Conservation (phyloP, 176 grass and related monocot species). For the Zoysia japonica region DNA sequence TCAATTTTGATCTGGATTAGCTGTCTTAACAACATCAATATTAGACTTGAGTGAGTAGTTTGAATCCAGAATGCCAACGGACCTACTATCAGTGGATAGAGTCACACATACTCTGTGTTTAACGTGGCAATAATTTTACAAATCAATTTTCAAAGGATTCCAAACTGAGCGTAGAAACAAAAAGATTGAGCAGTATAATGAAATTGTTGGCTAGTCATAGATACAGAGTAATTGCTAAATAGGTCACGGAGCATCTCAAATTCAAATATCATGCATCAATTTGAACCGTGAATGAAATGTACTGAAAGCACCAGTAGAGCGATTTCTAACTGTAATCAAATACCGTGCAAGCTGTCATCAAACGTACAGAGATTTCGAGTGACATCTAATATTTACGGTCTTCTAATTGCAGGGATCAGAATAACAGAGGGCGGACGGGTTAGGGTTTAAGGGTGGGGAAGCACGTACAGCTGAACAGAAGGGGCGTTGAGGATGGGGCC, state of each 20-base stretch:
- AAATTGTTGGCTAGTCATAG: neutral
- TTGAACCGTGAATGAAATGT: neutral
- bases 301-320: neutral
- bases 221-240: neutral
- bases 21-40: too few species aligned
- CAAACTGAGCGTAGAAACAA: neutral
- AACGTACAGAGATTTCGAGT: neutral
- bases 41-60: too few species aligned
- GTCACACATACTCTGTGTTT: neutral
- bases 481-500: slow-evolving; percentile 76
- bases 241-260: neutral
- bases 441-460: slow-evolving; percentile 42
- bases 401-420: neutral
- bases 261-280: slow-evolving; percentile 5
- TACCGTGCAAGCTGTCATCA: neutral
- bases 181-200: neutral
- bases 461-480: slow-evolving; percentile 55
- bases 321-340: neutral
- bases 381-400: neutral
- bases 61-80: neutral
- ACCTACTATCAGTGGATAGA: neutral
- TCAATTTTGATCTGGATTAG: too few species aligned
- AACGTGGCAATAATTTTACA: neutral
- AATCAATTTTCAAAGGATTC: neutral
- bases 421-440: neutral